Conservation (phyloP, 805 yeast genomes). For the Helenozyma rhizophorensis region DNA sequence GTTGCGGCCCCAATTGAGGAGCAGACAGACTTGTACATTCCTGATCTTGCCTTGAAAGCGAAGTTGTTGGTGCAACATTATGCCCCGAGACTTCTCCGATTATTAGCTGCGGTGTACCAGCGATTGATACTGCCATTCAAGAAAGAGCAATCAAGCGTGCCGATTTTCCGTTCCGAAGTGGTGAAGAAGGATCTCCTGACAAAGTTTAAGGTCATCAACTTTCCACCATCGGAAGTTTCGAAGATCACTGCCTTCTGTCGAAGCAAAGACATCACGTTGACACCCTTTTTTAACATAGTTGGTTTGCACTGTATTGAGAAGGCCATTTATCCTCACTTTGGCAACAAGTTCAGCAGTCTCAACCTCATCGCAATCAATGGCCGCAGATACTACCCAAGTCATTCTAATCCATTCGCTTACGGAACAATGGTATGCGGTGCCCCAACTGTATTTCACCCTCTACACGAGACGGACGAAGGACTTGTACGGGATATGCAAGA, state of each 20-base stretch:
- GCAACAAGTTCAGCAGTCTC: slow-evolving; percentile 3
- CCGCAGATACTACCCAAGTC: slow-evolving; percentile 4
- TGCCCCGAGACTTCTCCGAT: slow-evolving; percentile 1
- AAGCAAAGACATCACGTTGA: slow-evolving; percentile 15
- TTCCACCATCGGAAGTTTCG: slow-evolving; percentile 5
- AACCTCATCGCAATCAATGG: slow-evolving; percentile 8
- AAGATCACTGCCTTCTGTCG: slow-evolving; percentile 11
- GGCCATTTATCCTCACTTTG: slow-evolving; percentile 2
- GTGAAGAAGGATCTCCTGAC: slow-evolving; percentile 2
- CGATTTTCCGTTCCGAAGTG: slow-evolving; percentile 2
- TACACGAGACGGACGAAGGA: not conserved
- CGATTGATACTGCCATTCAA: no score
- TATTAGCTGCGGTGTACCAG: no score
- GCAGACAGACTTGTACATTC: slow-evolving; percentile 4
- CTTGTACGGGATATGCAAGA: slow-evolving; percentile 1
- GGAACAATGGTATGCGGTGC: slow-evolving; percentile 7
- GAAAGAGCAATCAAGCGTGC: not conserved
- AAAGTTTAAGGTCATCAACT: slow-evolving; percentile 6
- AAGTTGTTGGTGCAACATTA: slow-evolving; percentile 1
- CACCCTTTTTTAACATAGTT: slow-evolving; percentile 16
- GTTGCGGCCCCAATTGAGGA: slow-evolving; percentile 7
- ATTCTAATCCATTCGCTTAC: slow-evolving; percentile 4
- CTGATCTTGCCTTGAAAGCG: not conserved
- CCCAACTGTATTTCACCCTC: slow-evolving; percentile 3
- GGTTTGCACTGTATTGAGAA: slow-evolving; percentile 12